These are phyloP conservation scores for Candida stauntonica DNA, from an alignment of 805 yeast genomes.

Conservation along the genomic window DNA sequence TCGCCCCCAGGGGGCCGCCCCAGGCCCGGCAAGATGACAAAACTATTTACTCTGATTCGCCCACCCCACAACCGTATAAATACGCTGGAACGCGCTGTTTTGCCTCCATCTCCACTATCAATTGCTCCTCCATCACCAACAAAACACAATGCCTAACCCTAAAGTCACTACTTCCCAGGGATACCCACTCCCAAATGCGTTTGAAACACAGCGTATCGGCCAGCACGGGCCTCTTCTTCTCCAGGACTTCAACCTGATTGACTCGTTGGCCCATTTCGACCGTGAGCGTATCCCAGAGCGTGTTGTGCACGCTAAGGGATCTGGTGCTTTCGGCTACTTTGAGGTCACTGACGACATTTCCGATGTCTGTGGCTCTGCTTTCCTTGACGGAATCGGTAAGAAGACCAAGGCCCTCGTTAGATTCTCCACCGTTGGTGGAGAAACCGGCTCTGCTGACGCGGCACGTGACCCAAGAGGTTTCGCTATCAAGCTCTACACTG, in stretches of 20 bases:
- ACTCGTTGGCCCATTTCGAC: slow-evolving; percentile 81
- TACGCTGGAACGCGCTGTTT: neutral
- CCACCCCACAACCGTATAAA: slow-evolving; percentile 11
- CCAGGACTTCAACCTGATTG: slow-evolving; percentile 79
- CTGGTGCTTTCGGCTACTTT: slow-evolving; percentile 85
- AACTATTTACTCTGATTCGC: slow-evolving; percentile 17
- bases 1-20: too few relatives aligned
- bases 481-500: slow-evolving; percentile 74
- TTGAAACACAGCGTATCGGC: slow-evolving; percentile 72
- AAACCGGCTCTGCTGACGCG: slow-evolving; percentile 74
- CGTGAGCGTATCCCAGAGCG: slow-evolving; percentile 90
- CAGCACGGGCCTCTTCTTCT: slow-evolving; percentile 73
- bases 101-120: too few relatives aligned
- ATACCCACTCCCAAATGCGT: slow-evolving; percentile 70
- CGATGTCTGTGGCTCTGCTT: slow-evolving; percentile 64
- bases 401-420: slow-evolving; percentile 69
- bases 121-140: too few relatives aligned
- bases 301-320: slow-evolving; percentile 91
- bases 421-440: slow-evolving; percentile 88
- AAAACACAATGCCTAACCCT: too few relatives aligned
- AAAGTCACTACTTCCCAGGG: slow-evolving; percentile 71
- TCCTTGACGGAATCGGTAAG: slow-evolving; percentile 73
- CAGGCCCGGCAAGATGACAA: slow-evolving; percentile 5
- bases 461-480: slow-evolving; percentile 89
- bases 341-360: slow-evolving; percentile 84